Base-by-base conservation (phyloP, 2,329 filamentous ascomycete genomes). In the Pseudogymnoascus sp. region DNA sequence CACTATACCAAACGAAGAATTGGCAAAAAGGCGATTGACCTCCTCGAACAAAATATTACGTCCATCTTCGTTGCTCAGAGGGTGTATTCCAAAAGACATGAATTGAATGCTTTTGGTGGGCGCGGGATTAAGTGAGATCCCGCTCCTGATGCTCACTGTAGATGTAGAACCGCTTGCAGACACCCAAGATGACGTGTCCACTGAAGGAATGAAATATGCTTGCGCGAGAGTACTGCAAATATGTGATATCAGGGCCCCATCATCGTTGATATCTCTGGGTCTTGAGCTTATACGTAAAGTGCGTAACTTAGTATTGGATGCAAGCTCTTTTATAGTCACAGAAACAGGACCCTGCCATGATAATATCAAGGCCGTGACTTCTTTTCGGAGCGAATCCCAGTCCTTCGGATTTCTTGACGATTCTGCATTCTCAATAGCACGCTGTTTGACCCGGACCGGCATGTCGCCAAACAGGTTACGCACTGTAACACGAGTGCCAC, bases 401-500 rank as follows among this genome's bases (percentile, higher is more conserved):
- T 89, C 81, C 66, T 81, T 88, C 18, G 82, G 74, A 59, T 64
- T 67, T 2, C 86, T 77, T 23, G 78, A 71, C 10, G 79, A 67
- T 67, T 78, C 80, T 69, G 84, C 77, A 40, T 79, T 73, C 66
- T 78, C 75, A 2, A 85, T 68, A 0, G 83, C 83, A 66, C 92
- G 83, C 69, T 92, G 89, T 72, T 94, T 96, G 25, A 95, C 87
- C 12, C 93, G 86, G 11, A 97, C 93, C 0, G 93, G 92, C 84
- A 97, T 90, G 64, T 87, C 89, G 0, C 92, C 92, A 75, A 97
- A 97, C 0, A 97, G 78, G 72, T 96, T 87, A 63, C 87, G 84
- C 5, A 96, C 88, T 0, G 81, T 82, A 1, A 93, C 85, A 28
- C 84, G 83, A 0, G 92, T 96, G 4, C 93, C 93, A 76, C 90